A percentile compares a stretch with the other conserved stretches of the same genome.
phyloP scores from a whole-genome alignment of 768 basidiomycete species.

The Trametes cinnabarina region DNA sequence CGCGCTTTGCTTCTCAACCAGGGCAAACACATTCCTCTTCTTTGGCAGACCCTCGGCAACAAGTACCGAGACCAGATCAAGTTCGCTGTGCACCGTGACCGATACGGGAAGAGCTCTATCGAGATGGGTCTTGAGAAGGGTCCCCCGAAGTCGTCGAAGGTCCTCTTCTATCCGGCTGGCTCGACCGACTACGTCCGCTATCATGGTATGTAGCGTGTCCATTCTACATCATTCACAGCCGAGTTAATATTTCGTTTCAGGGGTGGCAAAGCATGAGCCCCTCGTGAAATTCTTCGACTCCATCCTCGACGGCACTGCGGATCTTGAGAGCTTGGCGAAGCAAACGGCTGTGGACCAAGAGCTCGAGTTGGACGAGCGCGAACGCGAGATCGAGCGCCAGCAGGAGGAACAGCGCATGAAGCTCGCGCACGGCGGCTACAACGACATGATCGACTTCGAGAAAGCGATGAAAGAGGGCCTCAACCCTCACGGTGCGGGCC shows the following conservation, averaged over 20 bases:
- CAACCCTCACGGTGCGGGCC: conserved; percentile 16
- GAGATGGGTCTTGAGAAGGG: conserved; percentile 58
- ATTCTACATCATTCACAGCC: neutral
- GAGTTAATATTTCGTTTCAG: conserved; percentile 33
- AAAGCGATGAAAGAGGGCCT: conserved; percentile 43
- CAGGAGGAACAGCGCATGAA: conserved; percentile 55
- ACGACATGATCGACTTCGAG: conserved; percentile 52
- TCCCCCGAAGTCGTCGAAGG: conserved; percentile 54
- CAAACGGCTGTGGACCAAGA: conserved; percentile 42
- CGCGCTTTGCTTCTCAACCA: conserved; percentile 72
- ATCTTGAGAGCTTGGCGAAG: conserved; percentile 45
- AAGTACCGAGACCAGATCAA: conserved; percentile 62
- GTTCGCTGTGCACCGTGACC: conserved; percentile 65
- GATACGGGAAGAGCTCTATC: conserved; percentile 56
- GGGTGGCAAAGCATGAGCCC: conserved; percentile 69
- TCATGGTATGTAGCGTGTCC: conserved; percentile 48
- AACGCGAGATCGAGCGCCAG: conserved; percentile 47
- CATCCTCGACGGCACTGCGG: conserved; percentile 63
- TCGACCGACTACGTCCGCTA: conserved; percentile 58
- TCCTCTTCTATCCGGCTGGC: conserved; percentile 67
- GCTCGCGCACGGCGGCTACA: conserved; percentile 49
- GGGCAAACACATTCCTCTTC: conserved; percentile 69
- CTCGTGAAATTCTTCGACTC: conserved; percentile 73
- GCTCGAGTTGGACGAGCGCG: conserved; percentile 38
- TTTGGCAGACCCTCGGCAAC: conserved; percentile 80